Evolutionary conservation across 2,329 filamentous ascomycete species (phyloP).

Genomic region (Ophiosphaerella herpotricha): DNA sequence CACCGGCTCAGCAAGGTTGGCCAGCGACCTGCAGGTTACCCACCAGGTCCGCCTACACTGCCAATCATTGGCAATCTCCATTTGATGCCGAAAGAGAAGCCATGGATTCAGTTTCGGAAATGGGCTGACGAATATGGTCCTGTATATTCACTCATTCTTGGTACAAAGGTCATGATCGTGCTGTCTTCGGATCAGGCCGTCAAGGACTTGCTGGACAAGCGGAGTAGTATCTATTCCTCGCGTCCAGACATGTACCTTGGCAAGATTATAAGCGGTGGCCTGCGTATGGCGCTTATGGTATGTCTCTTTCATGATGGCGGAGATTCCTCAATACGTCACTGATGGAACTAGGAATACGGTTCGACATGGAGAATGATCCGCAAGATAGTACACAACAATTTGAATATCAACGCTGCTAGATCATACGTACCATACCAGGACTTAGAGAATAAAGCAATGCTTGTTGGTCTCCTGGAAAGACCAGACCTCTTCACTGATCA

Average conservation of each 20-base stretch:
- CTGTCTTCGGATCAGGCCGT: slow-evolving; percentile 53
- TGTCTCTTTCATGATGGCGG: background rate
- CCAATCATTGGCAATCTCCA: slow-evolving; percentile 60
- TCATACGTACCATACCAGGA: slow-evolving; percentile 57
- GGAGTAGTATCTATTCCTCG: slow-evolving; percentile 56
- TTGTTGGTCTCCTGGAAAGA: slow-evolving; percentile 52
- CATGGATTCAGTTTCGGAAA: slow-evolving; percentile 55
- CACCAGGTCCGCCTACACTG: slow-evolving; percentile 58
- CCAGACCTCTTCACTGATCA: slow-evolving; percentile 52
- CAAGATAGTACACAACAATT: slow-evolving; percentile 22
- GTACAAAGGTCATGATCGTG: slow-evolving; percentile 55
- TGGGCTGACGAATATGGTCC: slow-evolving; percentile 60
- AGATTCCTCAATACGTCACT: background rate
- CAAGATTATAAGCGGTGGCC: slow-evolving; percentile 10
- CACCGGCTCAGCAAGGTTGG: slow-evolving; percentile 20
- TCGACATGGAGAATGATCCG: slow-evolving; percentile 21
- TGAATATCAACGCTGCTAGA: slow-evolving; percentile 24
- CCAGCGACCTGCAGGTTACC: slow-evolving; percentile 44
- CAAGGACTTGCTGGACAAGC: slow-evolving; percentile 59
- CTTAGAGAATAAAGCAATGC: slow-evolving; percentile 61
- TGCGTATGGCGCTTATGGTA: slow-evolving; percentile 20
- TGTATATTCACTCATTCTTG: slow-evolving; percentile 58
- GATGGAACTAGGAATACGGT: slow-evolving; percentile 16
- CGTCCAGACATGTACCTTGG: slow-evolving; percentile 42
- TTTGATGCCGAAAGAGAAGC: slow-evolving; percentile 50